A percentile compares a stretch with the other conserved stretches of the same genome.
Evolutionary conservation across 257 asterid species (phyloP).

Genomic region (Catharanthus roseus): DNA sequence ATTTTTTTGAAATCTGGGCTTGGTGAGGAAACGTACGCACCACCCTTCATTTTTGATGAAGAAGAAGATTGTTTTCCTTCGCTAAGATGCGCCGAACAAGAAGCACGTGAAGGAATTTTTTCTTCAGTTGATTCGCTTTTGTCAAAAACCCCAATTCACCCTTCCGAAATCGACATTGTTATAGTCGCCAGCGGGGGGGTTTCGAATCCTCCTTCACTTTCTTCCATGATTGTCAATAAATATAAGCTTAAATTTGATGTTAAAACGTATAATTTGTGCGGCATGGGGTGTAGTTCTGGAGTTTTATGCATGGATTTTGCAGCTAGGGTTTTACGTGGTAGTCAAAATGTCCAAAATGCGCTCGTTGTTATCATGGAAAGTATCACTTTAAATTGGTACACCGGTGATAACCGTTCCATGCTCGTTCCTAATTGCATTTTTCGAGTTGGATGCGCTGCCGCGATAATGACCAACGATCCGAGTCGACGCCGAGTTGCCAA

Average conservation of each 20-base stretch:
- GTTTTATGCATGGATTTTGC: constrained; percentile 48
- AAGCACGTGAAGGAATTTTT: constrained; percentile 56
- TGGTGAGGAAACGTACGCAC: constrained; percentile 63
- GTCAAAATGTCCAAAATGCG: constrained; percentile 39
- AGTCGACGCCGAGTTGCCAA: constrained; percentile 33
- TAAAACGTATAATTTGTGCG: constrained; percentile 57
- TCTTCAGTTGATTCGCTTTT: constrained; percentile 45
- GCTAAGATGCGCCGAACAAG: constrained; percentile 44
- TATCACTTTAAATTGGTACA: constrained; percentile 59
- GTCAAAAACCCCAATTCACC: constrained; percentile 36
- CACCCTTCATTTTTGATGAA: constrained; percentile 47
- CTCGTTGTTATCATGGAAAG: constrained; percentile 55
- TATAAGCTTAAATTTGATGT: constrained; percentile 50
- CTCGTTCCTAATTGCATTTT: constrained; percentile 61
- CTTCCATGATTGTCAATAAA: constrained; percentile 43
- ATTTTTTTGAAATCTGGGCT: constrained; percentile 52
- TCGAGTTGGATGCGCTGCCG: constrained; percentile 63
- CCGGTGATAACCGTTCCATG: constrained; percentile 58
- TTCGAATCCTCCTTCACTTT: constrained; percentile 55
- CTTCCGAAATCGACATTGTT: constrained; percentile 38
- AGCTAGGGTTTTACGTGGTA: constrained; percentile 43
- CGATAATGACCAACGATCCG: constrained; percentile 42
- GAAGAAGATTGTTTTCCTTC: constrained; percentile 26
- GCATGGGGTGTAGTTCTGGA: constrained; percentile 77
- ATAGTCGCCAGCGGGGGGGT: constrained; percentile 55